A percentile compares a stretch with the other conserved stretches of the same genome.
Conservation (phyloP, 139 green algal species). For the Asterochloris sp. region DNA sequence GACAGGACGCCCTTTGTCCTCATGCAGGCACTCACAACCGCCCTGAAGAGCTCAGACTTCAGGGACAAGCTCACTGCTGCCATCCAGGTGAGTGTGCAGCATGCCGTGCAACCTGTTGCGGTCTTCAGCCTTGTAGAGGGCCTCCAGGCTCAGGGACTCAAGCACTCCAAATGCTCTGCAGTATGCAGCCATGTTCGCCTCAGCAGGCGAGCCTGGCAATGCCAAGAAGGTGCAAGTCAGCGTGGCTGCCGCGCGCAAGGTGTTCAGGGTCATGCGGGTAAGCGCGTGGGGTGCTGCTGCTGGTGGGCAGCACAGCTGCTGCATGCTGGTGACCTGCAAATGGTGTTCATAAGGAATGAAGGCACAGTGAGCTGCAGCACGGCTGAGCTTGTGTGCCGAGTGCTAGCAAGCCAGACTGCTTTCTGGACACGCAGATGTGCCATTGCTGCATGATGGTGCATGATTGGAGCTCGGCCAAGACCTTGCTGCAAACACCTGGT, state of each 20-base stretch:
- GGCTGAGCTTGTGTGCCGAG: too few species aligned
- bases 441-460: background rate
- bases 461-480: background rate
- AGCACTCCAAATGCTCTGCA: conserved; percentile 29
- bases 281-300: background rate
- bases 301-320: background rate
- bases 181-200: conserved; percentile 89
- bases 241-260: conserved; percentile 84
- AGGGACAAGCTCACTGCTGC: conserved; percentile 92
- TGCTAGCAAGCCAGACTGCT: too few species aligned
- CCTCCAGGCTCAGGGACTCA: background rate
- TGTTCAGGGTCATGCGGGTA: conserved; percentile 80
- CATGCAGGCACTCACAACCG: conserved; percentile 71
- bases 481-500: background rate
- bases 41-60: conserved; percentile 87
- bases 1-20: background rate
- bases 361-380: too few species aligned
- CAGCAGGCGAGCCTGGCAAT: conserved; percentile 77
- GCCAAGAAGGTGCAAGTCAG: conserved; percentile 84
- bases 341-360: too few species aligned
- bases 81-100: conserved; percentile 60
- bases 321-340: too few species aligned
- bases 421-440: background rate
- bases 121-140: background rate
- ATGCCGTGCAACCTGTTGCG: background rate